Evolutionary conservation across 768 basidiomycete genomes (phyloP), one percentile per base, ranked within the genome.

Genomic region (Tricholoma saponaceum): DNA sequence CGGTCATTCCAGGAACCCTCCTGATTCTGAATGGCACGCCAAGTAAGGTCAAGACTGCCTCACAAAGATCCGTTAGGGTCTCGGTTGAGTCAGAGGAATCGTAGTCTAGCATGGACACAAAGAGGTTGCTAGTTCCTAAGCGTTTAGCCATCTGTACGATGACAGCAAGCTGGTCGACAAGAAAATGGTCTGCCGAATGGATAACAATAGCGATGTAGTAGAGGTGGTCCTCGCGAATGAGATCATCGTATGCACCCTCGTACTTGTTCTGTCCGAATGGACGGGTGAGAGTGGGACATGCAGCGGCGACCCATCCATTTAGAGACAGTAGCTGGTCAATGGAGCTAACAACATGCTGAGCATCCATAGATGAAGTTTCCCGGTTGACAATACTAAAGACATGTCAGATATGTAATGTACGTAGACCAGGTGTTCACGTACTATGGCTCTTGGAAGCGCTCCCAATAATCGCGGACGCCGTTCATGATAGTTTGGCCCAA

Each of bases 91-190:
- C 97, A 4, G 85, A 87, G 8, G 95, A 98, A 58, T 91, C 91
- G 70, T 96, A 96, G 72, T 99, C 97, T 57, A 99, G 79, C 92
- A 99, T 95, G 7, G 95, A 97, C 37, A 99, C 96, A 70, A 98
- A 99, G 51, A 99, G 74, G 66, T 93, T 94, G 52, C 84, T 79
- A 4, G 91, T 86, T 3, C 97, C 97, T 10, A 98, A 83, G 8
- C 95, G 87, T 65, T 88, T 88, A 0, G 92, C 92, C 67, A 99
- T 83, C 70, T 99, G 97, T 8, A 99, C 90, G 62, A 99, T 98
- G 64, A 97, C 92, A 18, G 97, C 93, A 47, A 99, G 86, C 70
- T 99, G 97, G 75, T 98, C 97, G 62, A 98, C 92, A 54, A 98
- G 84, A 76, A 99, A 99, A 70, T 99, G 97, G 77, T 99, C 97